phyloP scores from a whole-genome alignment of 371 early-diverging fungal genomes.

The Actinomucor elegans region DNA sequence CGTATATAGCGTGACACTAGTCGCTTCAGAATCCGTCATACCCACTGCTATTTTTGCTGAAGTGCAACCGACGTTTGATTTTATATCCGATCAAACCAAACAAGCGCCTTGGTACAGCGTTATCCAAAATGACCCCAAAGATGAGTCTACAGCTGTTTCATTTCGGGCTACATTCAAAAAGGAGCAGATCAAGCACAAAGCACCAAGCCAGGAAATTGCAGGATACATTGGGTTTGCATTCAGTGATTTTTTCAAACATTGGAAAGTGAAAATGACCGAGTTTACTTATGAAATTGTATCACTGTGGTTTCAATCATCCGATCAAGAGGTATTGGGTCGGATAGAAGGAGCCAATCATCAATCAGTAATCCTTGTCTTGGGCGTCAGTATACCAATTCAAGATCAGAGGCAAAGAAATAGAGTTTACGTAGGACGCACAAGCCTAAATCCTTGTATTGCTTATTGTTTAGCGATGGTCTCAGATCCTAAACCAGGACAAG shows the following conservation, averaged over 20 bases:
- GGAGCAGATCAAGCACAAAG: conserved; percentile 24
- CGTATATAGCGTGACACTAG: conserved; percentile 23
- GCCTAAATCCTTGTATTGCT: conserved; percentile 44
- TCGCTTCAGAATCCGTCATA: conserved; percentile 23
- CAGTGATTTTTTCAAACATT: conserved; percentile 19
- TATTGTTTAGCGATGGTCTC: conserved; percentile 36
- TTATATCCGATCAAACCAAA: conserved; percentile 17
- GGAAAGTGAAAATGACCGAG: conserved; percentile 40
- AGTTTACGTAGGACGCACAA: conserved; percentile 37
- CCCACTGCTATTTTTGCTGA: conserved; percentile 18
- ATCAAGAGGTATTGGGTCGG: background rate
- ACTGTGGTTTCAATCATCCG: conserved; percentile 18
- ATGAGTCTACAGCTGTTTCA: background rate
- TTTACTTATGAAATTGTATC: conserved; percentile 34
- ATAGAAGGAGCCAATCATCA: background rate
- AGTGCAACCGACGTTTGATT: conserved; percentile 20
- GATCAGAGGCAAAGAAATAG: conserved; percentile 37
- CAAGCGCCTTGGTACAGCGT: conserved; percentile 16
- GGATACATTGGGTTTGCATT: conserved; percentile 35
- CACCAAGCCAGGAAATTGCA: conserved; percentile 29
- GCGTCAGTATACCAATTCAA: conserved; percentile 24
- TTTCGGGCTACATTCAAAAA: conserved; percentile 48
- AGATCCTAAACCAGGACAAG: conserved; percentile 36
- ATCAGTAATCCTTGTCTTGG: conserved; percentile 19
- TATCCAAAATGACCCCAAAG: background rate